Evolutionary conservation across 306 rosid species (phyloP), one percentile per base, ranked within the genome.

Genomic region (Erythrophleum fordii): DNA sequence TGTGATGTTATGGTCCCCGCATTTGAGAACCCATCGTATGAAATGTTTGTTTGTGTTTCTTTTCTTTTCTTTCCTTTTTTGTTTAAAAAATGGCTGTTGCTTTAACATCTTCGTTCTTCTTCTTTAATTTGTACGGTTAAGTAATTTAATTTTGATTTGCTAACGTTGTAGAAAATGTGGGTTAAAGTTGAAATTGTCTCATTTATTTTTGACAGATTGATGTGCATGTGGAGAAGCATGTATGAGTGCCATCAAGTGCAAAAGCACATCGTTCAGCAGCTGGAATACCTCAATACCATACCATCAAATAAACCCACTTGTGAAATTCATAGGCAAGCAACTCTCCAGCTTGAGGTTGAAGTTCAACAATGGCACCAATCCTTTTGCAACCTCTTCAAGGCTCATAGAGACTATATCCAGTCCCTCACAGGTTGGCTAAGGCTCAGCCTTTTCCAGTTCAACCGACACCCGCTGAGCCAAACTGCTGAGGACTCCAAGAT

Each of bases 171-270:
- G 52, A 42, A 10, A 44, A 39, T 10, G 35, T 60, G 41, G 72
- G 39, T 80, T 23, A 56, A 68, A 66, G 20, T 78, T 65, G 61
- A 76, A 23, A 8, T n/a, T 23, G 60, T 72, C 80, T 73, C 35
- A 45, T 59, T 16, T 12, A 34, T 37, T 56, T 64, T 52, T 75
- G 82, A 69, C 90, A 95, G 99, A 72, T 87, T 95, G 87, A 93
- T 89, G 97, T 87, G 98, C 87, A 95, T 93, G 98, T 95, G 99
- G 99, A 89, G 98, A 86, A 87, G 89, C 88, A 95, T 95, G 99
- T 95, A 95, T 17, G 97, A 93, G 82, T 90, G 94, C 82, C 99
- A 95, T 82, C 99, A 95, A 84, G 99, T 95, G 11, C 99, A 95
- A 78, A 92, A 85, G 78, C 99, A 95, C 81, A 93, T 95, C 44